These are phyloP conservation scores for Podosphaera fusca DNA, from an alignment of 2,329 filamentous ascomycete genomes.

Conservation along the genomic window DNA sequence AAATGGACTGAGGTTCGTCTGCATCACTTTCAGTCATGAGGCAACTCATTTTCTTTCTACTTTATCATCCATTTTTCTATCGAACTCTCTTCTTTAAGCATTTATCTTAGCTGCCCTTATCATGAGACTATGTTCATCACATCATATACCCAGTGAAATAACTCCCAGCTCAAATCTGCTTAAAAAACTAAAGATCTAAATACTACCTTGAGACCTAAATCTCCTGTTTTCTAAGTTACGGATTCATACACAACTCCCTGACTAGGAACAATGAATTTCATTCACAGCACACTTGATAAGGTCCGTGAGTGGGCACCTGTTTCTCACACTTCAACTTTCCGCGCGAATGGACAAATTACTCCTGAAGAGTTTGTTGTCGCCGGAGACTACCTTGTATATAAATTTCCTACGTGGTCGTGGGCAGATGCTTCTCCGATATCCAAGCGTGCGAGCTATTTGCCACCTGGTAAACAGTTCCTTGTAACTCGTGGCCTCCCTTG, in stretches of 20 bases:
- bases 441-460: conserved; percentile 61
- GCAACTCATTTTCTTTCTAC: no score
- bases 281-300: conserved; percentile 80
- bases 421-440: conserved; percentile 62
- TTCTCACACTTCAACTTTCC: conserved; percentile 77
- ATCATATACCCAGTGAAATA: no score
- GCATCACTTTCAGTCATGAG: no score
- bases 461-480: conserved; percentile 78
- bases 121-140: no score
- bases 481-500: conserved; percentile 90
- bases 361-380: conserved; percentile 91
- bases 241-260: not conserved
- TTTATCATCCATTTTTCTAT: no score
- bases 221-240: not conserved
- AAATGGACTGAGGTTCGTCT: no score
- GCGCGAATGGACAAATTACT: conserved; percentile 81
- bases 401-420: conserved; percentile 98
- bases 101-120: no score
- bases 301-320: conserved; percentile 84
- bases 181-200: no score
- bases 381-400: conserved; percentile 94
- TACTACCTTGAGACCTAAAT: no score
- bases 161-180: no score
- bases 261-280: conserved; percentile 46
- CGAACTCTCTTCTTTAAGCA: no score